A percentile compares a stretch with the other conserved stretches of the same genome.
Conservation (phyloP, 2,329 filamentous ascomycete species). For the Pezicula carpinea region DNA sequence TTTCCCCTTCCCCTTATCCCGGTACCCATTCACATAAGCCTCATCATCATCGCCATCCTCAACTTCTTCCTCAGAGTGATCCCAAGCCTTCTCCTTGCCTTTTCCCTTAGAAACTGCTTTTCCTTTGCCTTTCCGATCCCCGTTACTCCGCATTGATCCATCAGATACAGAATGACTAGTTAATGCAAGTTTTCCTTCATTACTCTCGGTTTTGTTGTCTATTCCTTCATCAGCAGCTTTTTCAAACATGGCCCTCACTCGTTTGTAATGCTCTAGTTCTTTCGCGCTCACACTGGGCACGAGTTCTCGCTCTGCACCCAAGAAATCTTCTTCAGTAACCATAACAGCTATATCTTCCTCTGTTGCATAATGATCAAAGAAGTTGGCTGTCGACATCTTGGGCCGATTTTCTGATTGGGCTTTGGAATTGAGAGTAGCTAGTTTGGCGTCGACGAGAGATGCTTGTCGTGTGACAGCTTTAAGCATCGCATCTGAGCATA, state of each 20-base stretch:
- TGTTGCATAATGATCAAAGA: slow-evolving; percentile 88
- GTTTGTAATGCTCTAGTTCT: slow-evolving; percentile 86
- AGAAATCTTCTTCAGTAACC: slow-evolving; percentile 86
- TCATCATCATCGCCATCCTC: slow-evolving; percentile 29
- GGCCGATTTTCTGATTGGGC: slow-evolving; percentile 9
- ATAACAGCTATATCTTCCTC: slow-evolving; percentile 79
- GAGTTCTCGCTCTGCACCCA: slow-evolving; percentile 74
- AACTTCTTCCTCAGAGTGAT: slow-evolving; percentile 29
- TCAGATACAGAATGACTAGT: neutral
- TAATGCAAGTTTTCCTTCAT: neutral
- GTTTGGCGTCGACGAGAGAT: slow-evolving; percentile 75
- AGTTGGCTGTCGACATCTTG: slow-evolving; percentile 76
- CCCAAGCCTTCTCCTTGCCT: slow-evolving; percentile 18
- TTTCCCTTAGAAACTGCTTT: slow-evolving; percentile 12
- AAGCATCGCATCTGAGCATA: slow-evolving; percentile 97
- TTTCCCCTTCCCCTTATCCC: slow-evolving; percentile 53
- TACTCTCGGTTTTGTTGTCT: slow-evolving; percentile 26
- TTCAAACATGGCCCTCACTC: slow-evolving; percentile 79
- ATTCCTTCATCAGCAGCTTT: slow-evolving; percentile 37
- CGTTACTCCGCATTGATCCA: neutral
- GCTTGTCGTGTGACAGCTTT: slow-evolving; percentile 95
- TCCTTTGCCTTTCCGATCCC: slow-evolving; percentile 4
- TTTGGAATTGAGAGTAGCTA: slow-evolving; percentile 60
- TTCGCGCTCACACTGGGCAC: slow-evolving; percentile 92
- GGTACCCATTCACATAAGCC: slow-evolving; percentile 9